These are phyloP conservation scores for Hippophae tibetana DNA, from an alignment of 306 rosid genomes.

Conservation along the genomic window DNA sequence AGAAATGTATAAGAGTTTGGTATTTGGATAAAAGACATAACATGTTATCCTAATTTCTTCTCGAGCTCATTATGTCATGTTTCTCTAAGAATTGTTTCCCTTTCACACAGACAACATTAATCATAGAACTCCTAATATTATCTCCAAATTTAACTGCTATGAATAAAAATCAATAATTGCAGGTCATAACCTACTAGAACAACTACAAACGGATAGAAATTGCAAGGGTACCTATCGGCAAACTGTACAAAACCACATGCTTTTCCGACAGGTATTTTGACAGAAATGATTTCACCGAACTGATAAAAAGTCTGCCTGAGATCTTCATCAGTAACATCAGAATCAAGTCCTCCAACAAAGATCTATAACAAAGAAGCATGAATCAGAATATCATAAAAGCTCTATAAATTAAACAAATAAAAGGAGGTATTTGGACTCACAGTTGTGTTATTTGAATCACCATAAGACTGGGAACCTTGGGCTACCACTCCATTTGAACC, in stretches of 20 bases:
- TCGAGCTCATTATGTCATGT: background rate
- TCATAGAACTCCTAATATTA: background rate
- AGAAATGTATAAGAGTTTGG: background rate
- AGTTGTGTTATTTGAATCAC: constrained; percentile 78
- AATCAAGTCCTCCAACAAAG: constrained; percentile 98
- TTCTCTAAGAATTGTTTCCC: background rate
- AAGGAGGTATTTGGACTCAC: constrained; percentile 40
- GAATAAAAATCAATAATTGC: background rate
- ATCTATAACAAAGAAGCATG: constrained; percentile 37
- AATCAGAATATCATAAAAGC: constrained; percentile 14
- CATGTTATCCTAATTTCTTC: too few relatives aligned
- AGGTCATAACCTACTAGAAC: too few relatives aligned
- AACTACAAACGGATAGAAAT: too few relatives aligned
- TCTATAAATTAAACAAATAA: constrained; percentile 5
- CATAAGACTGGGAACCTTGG: constrained; percentile 76
- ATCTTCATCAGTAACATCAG: constrained; percentile 82
- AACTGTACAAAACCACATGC: constrained; percentile 99
- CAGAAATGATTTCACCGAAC: constrained; percentile 85
- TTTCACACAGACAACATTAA: background rate
- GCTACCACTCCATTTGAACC: constrained; percentile 51
- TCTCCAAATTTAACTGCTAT: background rate
- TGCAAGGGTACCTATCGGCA: constrained; percentile 60
- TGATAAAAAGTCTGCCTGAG: constrained; percentile 84
- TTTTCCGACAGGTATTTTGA: constrained; percentile 88
- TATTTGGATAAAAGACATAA: background rate